Percentiles rank a stretch among this genome's conserved stretches.
Evolutionary conservation across 192 early-diverging fungal species (phyloP).

Genomic region (Lobosporangium transversale): DNA sequence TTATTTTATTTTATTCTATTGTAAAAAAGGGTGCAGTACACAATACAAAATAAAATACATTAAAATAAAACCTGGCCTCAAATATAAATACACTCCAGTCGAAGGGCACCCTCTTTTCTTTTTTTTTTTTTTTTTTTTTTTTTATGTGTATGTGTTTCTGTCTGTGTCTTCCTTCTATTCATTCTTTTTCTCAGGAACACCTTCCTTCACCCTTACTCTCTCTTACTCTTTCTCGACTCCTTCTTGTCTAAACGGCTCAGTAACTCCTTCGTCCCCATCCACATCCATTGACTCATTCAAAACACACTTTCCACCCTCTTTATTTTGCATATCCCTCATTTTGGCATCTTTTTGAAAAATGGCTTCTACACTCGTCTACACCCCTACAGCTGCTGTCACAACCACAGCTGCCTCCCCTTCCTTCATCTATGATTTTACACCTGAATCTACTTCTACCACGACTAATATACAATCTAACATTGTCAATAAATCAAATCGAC

Average conservation of each 20-base stretch:
- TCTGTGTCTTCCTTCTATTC: slow-evolving; percentile 2
- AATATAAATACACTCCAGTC: background rate
- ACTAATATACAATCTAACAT: background rate
- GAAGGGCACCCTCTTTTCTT: background rate
- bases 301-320: background rate
- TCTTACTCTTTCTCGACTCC: background rate
- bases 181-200: slow-evolving; percentile 5
- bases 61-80: background rate
- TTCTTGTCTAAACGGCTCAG: background rate
- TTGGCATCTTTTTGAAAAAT: too few species aligned
- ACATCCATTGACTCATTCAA: background rate
- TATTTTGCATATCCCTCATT: too few species aligned
- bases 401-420: background rate
- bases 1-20: background rate
- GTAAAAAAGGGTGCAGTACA: background rate
- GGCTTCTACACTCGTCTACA: too few species aligned
- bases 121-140: background rate
- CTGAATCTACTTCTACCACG: background rate
- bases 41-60: background rate
- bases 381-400: too few species aligned
- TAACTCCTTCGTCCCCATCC: background rate
- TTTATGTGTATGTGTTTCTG: background rate
- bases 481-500: slow-evolving; percentile 20
- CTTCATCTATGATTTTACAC: slow-evolving; percentile 7
- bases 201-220: background rate